Evolutionary conservation across 106 monocot genomes (phyloP), one percentile per base, ranked within the genome.

Genomic region (Dendrobium chrysotoxum): DNA sequence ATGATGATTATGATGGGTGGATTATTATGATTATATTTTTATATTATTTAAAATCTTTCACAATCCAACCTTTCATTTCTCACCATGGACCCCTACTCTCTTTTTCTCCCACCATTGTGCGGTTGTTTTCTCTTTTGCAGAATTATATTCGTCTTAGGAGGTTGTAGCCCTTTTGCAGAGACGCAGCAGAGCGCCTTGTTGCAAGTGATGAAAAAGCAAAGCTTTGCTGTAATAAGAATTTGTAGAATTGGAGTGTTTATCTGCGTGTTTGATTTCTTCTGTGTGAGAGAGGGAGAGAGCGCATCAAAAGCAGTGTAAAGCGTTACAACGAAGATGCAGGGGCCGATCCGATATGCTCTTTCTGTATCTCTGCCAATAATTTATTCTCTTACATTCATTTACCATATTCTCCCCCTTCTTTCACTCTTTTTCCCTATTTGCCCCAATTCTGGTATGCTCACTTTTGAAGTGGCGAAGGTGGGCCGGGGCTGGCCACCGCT

Each of bases 241-340:
- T 12, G 1, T 2, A 4, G 26, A 28, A 9, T 44, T 44, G 66
- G 17, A 9, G 7, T 26, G 66, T 66, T 66, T 31, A 31, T 70
- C 5, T 8, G 64, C 10, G 68, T 30, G 28, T 73, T 73, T 40
- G 31, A 15, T 20, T 39, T 73, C 38, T 73, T 8, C 2, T 73
- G 4, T 40, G 13, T 20, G 44, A 1, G 44, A n/a, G n/a, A 75
- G 75, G 46, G 73, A 73, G 40, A 30, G 41, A 41, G 40, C 13
- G 45, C 75, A 75, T 75, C 45, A 75, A 75, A 75, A 75, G 75
- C 25, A 42, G 75, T 26, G 75, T 21, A 40, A 73, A 75, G 45
- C 45, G 75, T 30, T 70, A 70, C n/a, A 75, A 4, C 25, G 75
- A 46, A 46, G 75, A 50, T 50, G 76, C 76, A 25, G 46, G 41